These are phyloP conservation scores for Xylariales sp. DNA, from an alignment of 2,329 filamentous ascomycete genomes.

Conservation along the genomic window DNA sequence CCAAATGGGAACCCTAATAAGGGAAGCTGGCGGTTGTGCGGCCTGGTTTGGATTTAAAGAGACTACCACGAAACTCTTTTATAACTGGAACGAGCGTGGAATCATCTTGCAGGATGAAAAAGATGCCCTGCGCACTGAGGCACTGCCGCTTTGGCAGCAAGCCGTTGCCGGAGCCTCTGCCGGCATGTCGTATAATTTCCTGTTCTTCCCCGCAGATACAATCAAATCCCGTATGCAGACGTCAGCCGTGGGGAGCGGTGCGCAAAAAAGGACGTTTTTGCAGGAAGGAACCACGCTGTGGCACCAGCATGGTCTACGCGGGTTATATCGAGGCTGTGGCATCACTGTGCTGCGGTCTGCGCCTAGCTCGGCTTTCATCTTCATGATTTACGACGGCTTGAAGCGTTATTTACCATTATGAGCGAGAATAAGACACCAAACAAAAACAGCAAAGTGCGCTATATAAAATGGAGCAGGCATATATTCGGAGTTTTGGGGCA, in stretches of 20 bases:
- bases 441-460: too few species aligned
- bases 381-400: slow-evolving; percentile 88
- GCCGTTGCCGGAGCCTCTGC: slow-evolving; percentile 82
- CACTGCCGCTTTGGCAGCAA: slow-evolving; percentile 79
- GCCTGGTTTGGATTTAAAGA: slow-evolving; percentile 96
- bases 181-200: slow-evolving; percentile 92
- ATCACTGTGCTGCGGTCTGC: slow-evolving; percentile 86
- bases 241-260: slow-evolving; percentile 57
- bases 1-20: slow-evolving; percentile 86
- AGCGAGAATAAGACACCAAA: too few species aligned
- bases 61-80: slow-evolving; percentile 68
- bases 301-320: slow-evolving; percentile 74
- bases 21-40: slow-evolving; percentile 87
- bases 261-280: slow-evolving; percentile 59
- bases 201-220: slow-evolving; percentile 96
- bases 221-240: slow-evolving; percentile 98
- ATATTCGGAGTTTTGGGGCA: too few species aligned
- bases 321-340: slow-evolving; percentile 89
- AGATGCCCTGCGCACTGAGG: slow-evolving; percentile 37
- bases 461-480: too few species aligned
- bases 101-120: slow-evolving; percentile 34
- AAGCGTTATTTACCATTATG: slow-evolving; percentile 59
- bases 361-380: slow-evolving; percentile 97
- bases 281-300: slow-evolving; percentile 71
- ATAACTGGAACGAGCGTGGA: slow-evolving; percentile 45